A percentile compares a stretch with the other conserved stretches of the same genome.
These are phyloP conservation scores for Diaporthe helianthi DNA, from an alignment of 2,329 filamentous ascomycete genomes.

Conservation along the genomic window DNA sequence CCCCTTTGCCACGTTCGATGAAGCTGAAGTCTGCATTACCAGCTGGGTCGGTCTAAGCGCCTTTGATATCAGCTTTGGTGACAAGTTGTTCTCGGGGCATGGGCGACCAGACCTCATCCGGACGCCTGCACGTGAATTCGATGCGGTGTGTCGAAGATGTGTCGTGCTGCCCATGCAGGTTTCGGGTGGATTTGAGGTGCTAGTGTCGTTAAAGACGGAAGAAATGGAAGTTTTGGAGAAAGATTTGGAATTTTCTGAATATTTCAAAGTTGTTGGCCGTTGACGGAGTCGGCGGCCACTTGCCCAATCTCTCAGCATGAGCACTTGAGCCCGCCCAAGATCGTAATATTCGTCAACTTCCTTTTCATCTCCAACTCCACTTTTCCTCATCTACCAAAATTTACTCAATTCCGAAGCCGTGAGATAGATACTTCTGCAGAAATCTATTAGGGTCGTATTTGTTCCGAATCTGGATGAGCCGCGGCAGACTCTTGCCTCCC, in stretches of 20 bases:
- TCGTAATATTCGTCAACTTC: too few relatives aligned
- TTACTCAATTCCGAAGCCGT: conserved; percentile 10
- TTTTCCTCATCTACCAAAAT: too few relatives aligned
- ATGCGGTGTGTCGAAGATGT: background rate
- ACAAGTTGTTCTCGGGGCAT: background rate
- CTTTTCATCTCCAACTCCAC: too few relatives aligned
- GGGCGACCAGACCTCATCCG: background rate
- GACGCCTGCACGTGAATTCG: background rate
- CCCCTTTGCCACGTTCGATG: background rate
- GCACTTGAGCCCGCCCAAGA: too few relatives aligned
- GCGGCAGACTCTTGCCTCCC: background rate
- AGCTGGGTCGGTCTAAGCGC: background rate
- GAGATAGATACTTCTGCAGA: background rate
- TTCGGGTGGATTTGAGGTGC: background rate
- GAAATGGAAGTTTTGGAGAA: background rate
- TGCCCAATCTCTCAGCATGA: too few relatives aligned
- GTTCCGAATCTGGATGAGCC: background rate
- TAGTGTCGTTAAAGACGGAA: background rate
- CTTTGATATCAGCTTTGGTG: background rate
- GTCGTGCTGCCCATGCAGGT: background rate
- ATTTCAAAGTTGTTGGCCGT: background rate
- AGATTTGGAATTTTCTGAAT: background rate
- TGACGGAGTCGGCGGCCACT: too few relatives aligned
- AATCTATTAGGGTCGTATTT: conserved; percentile 8
- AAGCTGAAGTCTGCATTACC: background rate